Evolutionary conservation across 2,329 filamentous ascomycete species (phyloP).

Genomic region (Claviceps lovelessii): DNA sequence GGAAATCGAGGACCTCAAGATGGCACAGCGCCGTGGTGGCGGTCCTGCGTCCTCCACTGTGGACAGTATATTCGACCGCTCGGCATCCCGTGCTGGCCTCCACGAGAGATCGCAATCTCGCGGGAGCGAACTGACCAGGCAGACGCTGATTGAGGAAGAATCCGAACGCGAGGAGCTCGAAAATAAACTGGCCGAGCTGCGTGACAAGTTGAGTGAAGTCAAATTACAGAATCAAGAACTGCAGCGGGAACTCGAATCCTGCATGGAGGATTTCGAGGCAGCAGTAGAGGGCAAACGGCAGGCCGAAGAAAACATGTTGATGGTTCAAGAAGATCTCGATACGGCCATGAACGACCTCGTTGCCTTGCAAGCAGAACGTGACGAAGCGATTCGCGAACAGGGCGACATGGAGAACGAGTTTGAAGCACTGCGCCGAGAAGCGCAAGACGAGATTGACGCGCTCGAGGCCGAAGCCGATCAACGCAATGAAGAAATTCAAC

Average conservation of each 20-base stretch:
- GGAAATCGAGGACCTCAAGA: conserved; percentile 92
- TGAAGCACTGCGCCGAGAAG: conserved; percentile 45
- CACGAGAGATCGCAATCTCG: conserved; percentile 62
- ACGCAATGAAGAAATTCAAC: conserved; percentile 55
- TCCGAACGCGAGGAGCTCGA: conserved; percentile 76
- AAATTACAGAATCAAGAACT: conserved; percentile 85
- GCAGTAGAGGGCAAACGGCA: conserved; percentile 50
- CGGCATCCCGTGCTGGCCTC: conserved; percentile 63
- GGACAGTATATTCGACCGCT: conserved; percentile 89
- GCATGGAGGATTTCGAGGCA: conserved; percentile 64
- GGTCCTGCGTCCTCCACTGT: conserved; percentile 49
- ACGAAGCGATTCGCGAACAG: conserved; percentile 63
- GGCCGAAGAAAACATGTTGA: conserved; percentile 41
- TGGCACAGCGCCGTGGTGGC: conserved; percentile 63
- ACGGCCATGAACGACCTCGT: conserved; percentile 67
- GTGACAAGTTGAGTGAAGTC: conserved; percentile 73
- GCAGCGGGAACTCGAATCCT: conserved; percentile 66
- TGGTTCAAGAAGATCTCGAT: conserved; percentile 69
- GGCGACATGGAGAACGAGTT: conserved; percentile 46
- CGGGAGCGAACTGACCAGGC: conserved; percentile 51
- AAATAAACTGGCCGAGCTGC: conserved; percentile 64
- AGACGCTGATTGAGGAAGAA: conserved; percentile 51
- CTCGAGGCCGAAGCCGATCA: conserved; percentile 60
- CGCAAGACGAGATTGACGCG: conserved; percentile 50
- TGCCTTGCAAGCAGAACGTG: conserved; percentile 65